Conservation (phyloP, 495 filamentous ascomycete species). For the Trichocladium uniseriatum region DNA sequence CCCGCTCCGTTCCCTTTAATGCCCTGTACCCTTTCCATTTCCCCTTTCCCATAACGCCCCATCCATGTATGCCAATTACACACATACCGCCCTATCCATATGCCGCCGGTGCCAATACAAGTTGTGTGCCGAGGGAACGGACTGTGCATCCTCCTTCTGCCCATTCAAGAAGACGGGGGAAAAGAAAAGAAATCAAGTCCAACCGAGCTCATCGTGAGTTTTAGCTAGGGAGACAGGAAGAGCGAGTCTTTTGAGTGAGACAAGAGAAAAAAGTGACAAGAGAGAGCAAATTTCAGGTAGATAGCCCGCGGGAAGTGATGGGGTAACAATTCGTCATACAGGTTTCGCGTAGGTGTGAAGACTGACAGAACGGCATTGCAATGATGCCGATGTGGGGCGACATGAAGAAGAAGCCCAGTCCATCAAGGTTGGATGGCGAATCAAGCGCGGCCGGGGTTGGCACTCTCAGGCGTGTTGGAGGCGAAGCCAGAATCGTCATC, state of each 20-base stretch:
- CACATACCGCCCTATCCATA: not conserved
- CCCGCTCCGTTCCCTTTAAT: not conserved
- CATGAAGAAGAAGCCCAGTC: not conserved
- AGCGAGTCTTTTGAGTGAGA: not conserved
- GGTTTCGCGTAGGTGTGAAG: not conserved
- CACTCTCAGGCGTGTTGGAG: not conserved
- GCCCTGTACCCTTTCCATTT: too few species aligned
- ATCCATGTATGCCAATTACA: constrained; percentile 2
- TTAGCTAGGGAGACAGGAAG: not conserved
- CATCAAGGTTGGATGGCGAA: too few species aligned
- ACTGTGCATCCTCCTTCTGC: too few species aligned
- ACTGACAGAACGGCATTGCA: not conserved
- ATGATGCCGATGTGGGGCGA: not conserved
- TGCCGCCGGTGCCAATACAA: not conserved
- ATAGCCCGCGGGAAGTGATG: not conserved
- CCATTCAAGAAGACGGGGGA: not conserved
- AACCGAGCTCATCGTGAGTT: not conserved
- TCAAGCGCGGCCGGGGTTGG: too few species aligned
- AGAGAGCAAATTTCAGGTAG: not conserved
- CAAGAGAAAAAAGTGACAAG: not conserved
- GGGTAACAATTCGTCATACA: constrained; percentile 5
- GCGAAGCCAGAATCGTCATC: not conserved
- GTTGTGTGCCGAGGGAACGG: not conserved
- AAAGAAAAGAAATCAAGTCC: not conserved
- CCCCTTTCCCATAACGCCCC: constrained; percentile 4